These are phyloP conservation scores for Penicillium crustosum DNA, from an alignment of 2,329 filamentous ascomycete genomes.

Conservation along the genomic window DNA sequence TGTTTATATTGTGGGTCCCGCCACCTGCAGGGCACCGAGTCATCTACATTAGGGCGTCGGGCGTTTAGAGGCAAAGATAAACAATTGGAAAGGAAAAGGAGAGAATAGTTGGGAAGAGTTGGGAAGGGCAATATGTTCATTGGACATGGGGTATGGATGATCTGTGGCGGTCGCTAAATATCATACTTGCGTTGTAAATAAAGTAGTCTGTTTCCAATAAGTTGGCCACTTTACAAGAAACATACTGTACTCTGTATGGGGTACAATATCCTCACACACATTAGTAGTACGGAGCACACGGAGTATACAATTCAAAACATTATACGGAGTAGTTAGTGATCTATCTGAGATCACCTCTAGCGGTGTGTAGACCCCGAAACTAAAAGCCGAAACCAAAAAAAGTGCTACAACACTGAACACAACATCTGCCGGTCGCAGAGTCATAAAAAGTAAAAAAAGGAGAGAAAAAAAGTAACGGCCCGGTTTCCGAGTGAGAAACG, in stretches of 20 bases:
- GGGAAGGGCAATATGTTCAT: background rate
- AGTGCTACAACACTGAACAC: background rate
- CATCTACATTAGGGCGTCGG: background rate
- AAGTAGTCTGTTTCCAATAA: background rate
- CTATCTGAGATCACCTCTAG: conserved; percentile 8
- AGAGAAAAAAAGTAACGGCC: background rate
- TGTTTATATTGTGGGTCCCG: conserved; percentile 26
- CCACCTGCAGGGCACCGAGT: conserved; percentile 18
- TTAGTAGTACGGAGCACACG: background rate
- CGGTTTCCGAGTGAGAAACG: background rate
- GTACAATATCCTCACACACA: background rate
- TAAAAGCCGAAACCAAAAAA: background rate
- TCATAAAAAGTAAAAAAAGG: background rate
- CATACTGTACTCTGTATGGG: background rate
- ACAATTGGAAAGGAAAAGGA: background rate
- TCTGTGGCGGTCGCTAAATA: background rate
- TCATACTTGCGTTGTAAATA: background rate
- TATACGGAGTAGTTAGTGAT: background rate
- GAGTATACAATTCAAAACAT: background rate
- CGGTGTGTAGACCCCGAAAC: conserved; percentile 9
- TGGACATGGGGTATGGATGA: background rate
- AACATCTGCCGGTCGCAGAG: background rate
- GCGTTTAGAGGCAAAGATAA: conserved; percentile 1
- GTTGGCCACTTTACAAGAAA: conserved; percentile 1
- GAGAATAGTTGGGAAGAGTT: background rate